Conservation (phyloP, 352 stramenopile genomes). For the Pythium sukuiense region DNA sequence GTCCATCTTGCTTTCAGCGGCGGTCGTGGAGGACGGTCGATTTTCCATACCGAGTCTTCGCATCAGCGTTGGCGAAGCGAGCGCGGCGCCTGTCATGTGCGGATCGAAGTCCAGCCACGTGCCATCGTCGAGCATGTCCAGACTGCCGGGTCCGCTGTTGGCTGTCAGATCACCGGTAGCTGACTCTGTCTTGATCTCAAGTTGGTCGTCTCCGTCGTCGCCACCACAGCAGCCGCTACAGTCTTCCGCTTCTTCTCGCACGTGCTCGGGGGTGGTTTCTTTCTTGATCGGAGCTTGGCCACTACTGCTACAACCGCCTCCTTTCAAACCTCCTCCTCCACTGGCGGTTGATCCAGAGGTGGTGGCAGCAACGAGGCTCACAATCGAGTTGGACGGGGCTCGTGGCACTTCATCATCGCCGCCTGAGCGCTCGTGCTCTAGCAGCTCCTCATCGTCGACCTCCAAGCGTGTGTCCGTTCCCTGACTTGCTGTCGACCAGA, state of each 20-base stretch:
- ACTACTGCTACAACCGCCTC: background rate
- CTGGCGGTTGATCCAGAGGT: background rate
- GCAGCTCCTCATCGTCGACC: background rate
- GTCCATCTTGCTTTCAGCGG: constrained; percentile 28
- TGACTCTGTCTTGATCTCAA: constrained; percentile 20
- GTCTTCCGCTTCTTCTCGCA: constrained; percentile 13
- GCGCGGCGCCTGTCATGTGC: constrained; percentile 11
- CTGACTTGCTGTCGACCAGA: background rate
- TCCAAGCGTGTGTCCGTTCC: background rate
- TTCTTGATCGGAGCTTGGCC: background rate
- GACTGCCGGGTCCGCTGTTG: constrained; percentile 22
- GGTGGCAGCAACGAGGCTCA: background rate
- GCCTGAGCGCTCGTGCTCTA: background rate
- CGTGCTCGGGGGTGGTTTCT: constrained; percentile 15
- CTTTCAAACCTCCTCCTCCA: background rate
- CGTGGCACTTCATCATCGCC: background rate
- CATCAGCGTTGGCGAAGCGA: constrained; percentile 29
- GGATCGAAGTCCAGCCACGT: constrained; percentile 35
- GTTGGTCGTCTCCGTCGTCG: constrained; percentile 19
- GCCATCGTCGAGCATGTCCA: constrained; percentile 29
- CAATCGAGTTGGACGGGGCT: background rate
- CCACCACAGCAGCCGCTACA: constrained; percentile 20
- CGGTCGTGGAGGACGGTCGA: background rate
- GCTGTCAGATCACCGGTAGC: constrained; percentile 2
- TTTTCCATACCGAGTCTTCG: constrained; percentile 19